A percentile compares a stretch with the other conserved stretches of the same genome.
Evolutionary conservation across 2,329 filamentous ascomycete species (phyloP).

Genomic region (Thelonectria blattea): DNA sequence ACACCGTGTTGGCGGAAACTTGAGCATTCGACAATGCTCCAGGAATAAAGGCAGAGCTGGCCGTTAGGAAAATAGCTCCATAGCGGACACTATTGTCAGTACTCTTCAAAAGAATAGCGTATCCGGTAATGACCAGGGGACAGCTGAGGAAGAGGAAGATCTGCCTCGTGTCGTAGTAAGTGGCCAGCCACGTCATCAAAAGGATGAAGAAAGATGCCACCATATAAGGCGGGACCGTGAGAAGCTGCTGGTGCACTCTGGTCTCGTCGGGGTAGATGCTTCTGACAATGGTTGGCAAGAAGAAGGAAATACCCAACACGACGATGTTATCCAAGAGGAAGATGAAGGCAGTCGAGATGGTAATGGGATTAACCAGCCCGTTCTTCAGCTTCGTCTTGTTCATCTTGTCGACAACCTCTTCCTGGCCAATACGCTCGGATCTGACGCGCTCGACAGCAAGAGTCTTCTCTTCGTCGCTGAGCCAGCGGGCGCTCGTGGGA

Average conservation of each 20-base stretch:
- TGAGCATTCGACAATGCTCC: conserved; percentile 71
- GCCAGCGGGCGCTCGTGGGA: conserved; percentile 67
- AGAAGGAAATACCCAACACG: conserved; percentile 69
- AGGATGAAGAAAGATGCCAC: conserved; percentile 70
- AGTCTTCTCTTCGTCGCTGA: conserved; percentile 65
- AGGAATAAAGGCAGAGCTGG: conserved; percentile 65
- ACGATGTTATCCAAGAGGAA: conserved; percentile 69
- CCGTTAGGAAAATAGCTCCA: conserved; percentile 71
- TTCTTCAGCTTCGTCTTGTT: conserved; percentile 59
- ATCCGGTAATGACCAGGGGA: conserved; percentile 69
- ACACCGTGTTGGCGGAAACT: conserved; percentile 70
- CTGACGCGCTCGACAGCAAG: conserved; percentile 65
- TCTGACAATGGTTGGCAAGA: conserved; percentile 62
- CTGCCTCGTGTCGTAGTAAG: conserved; percentile 62
- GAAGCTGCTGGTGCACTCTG: conserved; percentile 62
- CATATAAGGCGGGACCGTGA: conserved; percentile 72
- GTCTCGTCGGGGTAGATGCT: conserved; percentile 20
- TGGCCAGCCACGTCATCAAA: conserved; percentile 62
- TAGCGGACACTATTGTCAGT: conserved; percentile 61
- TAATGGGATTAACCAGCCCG: conserved; percentile 65
- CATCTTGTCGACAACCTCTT: conserved; percentile 64
- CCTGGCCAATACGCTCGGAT: conserved; percentile 60
- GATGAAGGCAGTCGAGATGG: conserved; percentile 57
- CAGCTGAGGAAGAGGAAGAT: conserved; percentile 65
- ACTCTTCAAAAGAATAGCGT: conserved; percentile 70